A percentile compares a stretch with the other conserved stretches of the same genome.
Evolutionary conservation across 2,329 filamentous ascomycete species (phyloP).

Genomic region (Ambrosiella beaveri): DNA sequence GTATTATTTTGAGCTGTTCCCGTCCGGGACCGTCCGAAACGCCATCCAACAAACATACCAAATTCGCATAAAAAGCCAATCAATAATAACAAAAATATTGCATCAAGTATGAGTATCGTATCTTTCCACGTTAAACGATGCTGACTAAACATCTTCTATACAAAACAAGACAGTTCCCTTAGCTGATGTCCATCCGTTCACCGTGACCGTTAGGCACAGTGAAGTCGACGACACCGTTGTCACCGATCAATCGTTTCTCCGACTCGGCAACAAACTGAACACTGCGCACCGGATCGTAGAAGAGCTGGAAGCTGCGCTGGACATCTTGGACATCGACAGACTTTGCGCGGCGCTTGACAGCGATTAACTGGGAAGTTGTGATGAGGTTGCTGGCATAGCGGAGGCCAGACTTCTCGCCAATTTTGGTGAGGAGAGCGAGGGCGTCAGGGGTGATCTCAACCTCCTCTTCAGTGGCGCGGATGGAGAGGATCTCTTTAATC

Average conservation of each 20-base stretch:
- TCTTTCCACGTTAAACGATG: neutral
- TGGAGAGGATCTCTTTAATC: constrained; percentile 79
- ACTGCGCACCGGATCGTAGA: constrained; percentile 78
- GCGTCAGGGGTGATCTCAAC: constrained; percentile 82
- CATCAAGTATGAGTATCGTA: constrained; percentile 2
- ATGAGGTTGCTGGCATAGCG: constrained; percentile 97
- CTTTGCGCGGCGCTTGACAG: constrained; percentile 68
- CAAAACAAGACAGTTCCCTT: constrained; percentile 11
- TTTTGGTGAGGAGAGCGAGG: constrained; percentile 83
- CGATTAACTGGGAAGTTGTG: constrained; percentile 77
- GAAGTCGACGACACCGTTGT: constrained; percentile 66
- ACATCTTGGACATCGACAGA: constrained; percentile 78
- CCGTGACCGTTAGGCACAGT: constrained; percentile 36
- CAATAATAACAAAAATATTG: constrained; percentile 5
- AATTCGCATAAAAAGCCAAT: constrained; percentile 1
- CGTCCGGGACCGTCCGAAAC: constrained; percentile 11
- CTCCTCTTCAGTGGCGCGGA: constrained; percentile 90
- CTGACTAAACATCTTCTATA: neutral
- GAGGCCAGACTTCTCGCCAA: constrained; percentile 78
- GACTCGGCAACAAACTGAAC: constrained; percentile 80
- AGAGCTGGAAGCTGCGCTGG: constrained; percentile 80
- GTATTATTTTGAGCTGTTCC: constrained; percentile 13
- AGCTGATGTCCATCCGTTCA: constrained; percentile 31
- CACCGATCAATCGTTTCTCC: constrained; percentile 83
- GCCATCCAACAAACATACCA: constrained; percentile 11